Evolutionary conservation across 2,329 filamentous ascomycete species (phyloP).

Genomic region (Aspergillus sp.): DNA sequence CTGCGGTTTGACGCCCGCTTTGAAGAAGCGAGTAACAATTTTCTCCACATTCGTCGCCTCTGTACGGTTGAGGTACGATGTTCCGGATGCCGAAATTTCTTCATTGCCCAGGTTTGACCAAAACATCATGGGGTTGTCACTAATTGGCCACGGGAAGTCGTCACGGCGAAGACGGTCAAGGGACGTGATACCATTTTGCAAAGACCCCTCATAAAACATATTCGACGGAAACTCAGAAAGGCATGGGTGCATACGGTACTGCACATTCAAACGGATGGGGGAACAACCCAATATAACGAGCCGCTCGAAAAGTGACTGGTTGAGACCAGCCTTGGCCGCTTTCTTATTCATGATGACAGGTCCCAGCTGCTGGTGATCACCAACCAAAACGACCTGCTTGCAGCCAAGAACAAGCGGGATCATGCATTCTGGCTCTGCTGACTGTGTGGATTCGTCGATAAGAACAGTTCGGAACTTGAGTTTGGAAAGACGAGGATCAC

Average conservation of each 20-base stretch:
- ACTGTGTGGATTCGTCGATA: constrained; percentile 97
- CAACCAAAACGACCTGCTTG: constrained; percentile 98
- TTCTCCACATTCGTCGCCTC: constrained; percentile 98
- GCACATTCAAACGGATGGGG: constrained; percentile 89
- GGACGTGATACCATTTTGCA: constrained; percentile 93
- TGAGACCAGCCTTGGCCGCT: constrained; percentile 92
- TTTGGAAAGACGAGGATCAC: constrained; percentile 89
- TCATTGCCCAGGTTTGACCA: constrained; percentile 98
- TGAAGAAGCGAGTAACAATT: constrained; percentile 97
- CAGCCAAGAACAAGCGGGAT: constrained; percentile 94
- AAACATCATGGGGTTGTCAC: constrained; percentile 98
- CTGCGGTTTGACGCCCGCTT: constrained; percentile 87
- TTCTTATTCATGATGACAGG: constrained; percentile 99
- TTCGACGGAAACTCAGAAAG: constrained; percentile 96
- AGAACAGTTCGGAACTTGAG: constrained; percentile 98
- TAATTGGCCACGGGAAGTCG: constrained; percentile 96
- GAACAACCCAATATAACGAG: constrained; percentile 85
- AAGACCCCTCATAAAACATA: constrained; percentile 98
- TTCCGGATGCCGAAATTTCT: constrained; percentile 96
- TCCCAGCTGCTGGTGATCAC: constrained; percentile 95
- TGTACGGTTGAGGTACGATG: constrained; percentile 95
- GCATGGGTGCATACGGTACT: constrained; percentile 99
- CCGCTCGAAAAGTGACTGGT: constrained; percentile 97
- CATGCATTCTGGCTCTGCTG: constrained; percentile 97
- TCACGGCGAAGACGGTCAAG: constrained; percentile 84